phyloP scores from a whole-genome alignment of 2,329 filamentous ascomycete genomes.

The Fusarium veterinarium region DNA sequence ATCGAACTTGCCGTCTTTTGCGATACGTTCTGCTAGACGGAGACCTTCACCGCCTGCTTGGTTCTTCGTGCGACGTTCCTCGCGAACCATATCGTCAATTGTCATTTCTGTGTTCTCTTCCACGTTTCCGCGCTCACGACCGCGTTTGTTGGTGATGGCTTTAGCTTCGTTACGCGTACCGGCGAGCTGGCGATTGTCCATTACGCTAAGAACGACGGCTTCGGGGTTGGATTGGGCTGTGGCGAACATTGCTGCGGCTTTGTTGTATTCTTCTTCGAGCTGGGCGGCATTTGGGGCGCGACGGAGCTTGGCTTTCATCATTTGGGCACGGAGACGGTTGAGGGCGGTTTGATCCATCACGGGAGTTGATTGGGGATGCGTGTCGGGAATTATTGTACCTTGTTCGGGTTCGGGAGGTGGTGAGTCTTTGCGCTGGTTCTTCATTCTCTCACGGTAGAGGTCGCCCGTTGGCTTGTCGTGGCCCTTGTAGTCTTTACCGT shows the following conservation, averaged over 20 bases:
- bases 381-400: slow-evolving; percentile 64
- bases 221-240: slow-evolving; percentile 69
- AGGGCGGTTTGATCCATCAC: slow-evolving; percentile 80
- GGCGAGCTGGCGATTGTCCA: slow-evolving; percentile 90
- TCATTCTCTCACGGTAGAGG: slow-evolving; percentile 80
- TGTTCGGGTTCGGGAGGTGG: slow-evolving; percentile 57
- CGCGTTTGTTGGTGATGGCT: slow-evolving; percentile 80
- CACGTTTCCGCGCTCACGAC: slow-evolving; percentile 84
- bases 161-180: slow-evolving; percentile 80
- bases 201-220: slow-evolving; percentile 81
- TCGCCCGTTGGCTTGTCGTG: slow-evolving; percentile 91
- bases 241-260: slow-evolving; percentile 72
- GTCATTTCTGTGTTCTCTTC: slow-evolving; percentile 95
- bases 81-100: slow-evolving; percentile 95
- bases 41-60: slow-evolving; percentile 82
- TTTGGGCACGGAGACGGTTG: slow-evolving; percentile 90
- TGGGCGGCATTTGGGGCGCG: slow-evolving; percentile 78
- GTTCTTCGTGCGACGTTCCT: slow-evolving; percentile 87
- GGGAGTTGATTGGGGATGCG: slow-evolving; percentile 51
- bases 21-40: slow-evolving; percentile 90
- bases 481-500: slow-evolving; percentile 85
- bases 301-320: slow-evolving; percentile 95
- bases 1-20: slow-evolving; percentile 91
- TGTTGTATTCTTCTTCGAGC: slow-evolving; percentile 86
- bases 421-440: slow-evolving; percentile 60